Conservation (phyloP, 2,329 filamentous ascomycete genomes). For the Fusarium sp. region DNA sequence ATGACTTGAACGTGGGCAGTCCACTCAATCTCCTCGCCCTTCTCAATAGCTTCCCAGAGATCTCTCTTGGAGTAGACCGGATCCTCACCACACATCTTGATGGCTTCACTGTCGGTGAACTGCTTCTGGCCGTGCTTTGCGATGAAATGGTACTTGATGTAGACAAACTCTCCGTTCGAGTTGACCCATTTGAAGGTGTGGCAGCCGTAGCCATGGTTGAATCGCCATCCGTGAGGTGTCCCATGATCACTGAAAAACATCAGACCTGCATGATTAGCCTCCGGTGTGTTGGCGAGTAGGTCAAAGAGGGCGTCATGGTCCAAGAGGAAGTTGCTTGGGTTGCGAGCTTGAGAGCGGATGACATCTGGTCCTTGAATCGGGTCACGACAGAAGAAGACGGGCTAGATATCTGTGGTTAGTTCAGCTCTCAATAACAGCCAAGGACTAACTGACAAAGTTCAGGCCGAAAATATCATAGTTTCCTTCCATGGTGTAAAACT, state of each 20-base stretch:
- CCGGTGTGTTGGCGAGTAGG: slow-evolving; percentile 1
- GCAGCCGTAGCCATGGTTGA: slow-evolving; percentile 14
- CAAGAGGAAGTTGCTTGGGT: slow-evolving; percentile 11
- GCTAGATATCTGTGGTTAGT: not conserved
- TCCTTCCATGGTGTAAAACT: not conserved
- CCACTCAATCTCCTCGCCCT: slow-evolving; percentile 18
- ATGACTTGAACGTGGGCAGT: slow-evolving; percentile 9
- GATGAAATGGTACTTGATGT: slow-evolving; percentile 22
- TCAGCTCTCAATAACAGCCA: not conserved
- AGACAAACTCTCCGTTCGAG: slow-evolving; percentile 8
- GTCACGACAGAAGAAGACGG: slow-evolving; percentile 14
- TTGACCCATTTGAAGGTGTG: slow-evolving; percentile 18
- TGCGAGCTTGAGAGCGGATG: slow-evolving; percentile 12
- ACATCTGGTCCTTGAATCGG: slow-evolving; percentile 16
- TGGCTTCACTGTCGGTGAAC: slow-evolving; percentile 9
- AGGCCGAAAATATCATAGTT: not conserved
- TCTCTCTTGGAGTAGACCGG: slow-evolving; percentile 10
- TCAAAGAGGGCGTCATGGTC: slow-evolving; percentile 14
- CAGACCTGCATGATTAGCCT: slow-evolving; percentile 6
- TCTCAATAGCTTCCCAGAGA: slow-evolving; percentile 17
- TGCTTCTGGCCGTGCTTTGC: slow-evolving; percentile 15
- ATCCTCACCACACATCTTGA: slow-evolving; percentile 17
- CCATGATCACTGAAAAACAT: slow-evolving; percentile 20
- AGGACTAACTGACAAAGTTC: slow-evolving; percentile 1
- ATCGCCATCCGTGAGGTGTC: slow-evolving; percentile 12